Conservation (phyloP, 1,284 basidiomycete species). For the Sanghuangporus sanghuang region DNA sequence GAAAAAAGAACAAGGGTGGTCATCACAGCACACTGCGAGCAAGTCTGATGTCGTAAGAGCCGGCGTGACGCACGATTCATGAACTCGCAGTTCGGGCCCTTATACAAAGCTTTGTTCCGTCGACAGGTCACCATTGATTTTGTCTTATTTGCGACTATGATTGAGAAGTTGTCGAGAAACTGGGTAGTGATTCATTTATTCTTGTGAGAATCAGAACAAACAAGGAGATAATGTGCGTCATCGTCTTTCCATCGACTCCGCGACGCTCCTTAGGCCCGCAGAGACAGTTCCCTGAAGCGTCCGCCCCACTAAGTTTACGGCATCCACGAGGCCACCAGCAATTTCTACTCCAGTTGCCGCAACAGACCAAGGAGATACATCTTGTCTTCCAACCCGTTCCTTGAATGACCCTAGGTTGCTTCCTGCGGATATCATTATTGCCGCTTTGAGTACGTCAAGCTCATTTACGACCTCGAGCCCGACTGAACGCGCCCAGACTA, state of each 20-base stretch:
- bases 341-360: constrained; percentile 34
- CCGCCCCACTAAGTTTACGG: constrained; percentile 26
- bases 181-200: not conserved
- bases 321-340: constrained; percentile 25
- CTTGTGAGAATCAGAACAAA: not conserved
- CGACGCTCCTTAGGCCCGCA: not conserved
- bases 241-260: constrained; percentile 2
- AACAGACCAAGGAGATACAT: constrained; percentile 26
- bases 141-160: not conserved
- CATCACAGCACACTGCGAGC: too few relatives aligned
- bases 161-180: not conserved
- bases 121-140: not conserved
- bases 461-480: constrained; percentile 93
- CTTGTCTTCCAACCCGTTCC: constrained; percentile 3
- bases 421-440: constrained; percentile 81
- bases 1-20: too few relatives aligned
- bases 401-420: constrained; percentile 24
- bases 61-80: too few relatives aligned
- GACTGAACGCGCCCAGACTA: constrained; percentile 83
- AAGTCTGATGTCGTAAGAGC: too few relatives aligned
- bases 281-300: constrained; percentile 20
- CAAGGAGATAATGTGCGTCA: not conserved
- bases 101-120: not conserved
- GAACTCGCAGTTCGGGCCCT: not conserved
- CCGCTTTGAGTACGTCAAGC: constrained; percentile 73